A percentile compares a stretch with the other conserved stretches of the same genome.
phyloP scores from a whole-genome alignment of 176 grass and related monocot species.

The Coix lacrymajobi region DNA sequence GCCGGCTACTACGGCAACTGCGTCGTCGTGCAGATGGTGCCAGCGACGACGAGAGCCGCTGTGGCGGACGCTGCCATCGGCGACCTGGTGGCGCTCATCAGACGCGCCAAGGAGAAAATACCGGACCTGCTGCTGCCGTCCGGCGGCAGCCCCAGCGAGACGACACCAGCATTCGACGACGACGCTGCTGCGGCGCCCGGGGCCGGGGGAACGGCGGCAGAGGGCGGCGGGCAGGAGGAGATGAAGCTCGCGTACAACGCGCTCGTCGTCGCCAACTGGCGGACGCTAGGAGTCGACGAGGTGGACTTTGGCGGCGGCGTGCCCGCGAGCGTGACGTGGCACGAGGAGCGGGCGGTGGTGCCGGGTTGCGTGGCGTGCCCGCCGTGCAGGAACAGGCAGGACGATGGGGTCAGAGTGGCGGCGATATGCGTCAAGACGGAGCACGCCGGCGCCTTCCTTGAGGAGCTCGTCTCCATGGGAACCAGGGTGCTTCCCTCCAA shows the following conservation, averaged over 20 bases:
- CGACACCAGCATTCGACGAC: too few relatives aligned
- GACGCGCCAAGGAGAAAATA: too few relatives aligned
- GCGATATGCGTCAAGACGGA: not conserved
- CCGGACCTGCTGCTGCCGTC: too few relatives aligned
- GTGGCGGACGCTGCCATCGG: not conserved
- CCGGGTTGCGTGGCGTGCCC: not conserved
- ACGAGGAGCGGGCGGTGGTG: not conserved
- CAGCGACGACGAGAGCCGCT: not conserved
- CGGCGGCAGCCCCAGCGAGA: not conserved
- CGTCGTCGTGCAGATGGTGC: not conserved
- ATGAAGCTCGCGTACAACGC: not conserved
- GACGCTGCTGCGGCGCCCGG: too few relatives aligned
- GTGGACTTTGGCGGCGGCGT: not conserved
- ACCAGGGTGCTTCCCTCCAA: too few relatives aligned
- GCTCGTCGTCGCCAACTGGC: not conserved
- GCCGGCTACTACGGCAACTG: not conserved
- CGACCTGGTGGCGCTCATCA: not conserved
- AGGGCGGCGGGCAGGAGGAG: not conserved
- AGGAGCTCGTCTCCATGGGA: not conserved
- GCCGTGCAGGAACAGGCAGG: not conserved
- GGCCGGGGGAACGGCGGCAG: too few relatives aligned
- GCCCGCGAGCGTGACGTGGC: not conserved
- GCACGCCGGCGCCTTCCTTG: not conserved
- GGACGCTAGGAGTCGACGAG: not conserved
- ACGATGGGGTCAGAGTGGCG: not conserved